These are phyloP conservation scores for Dactylellina sp. DNA, from an alignment of 2,329 filamentous ascomycete species.

Conservation along the genomic window DNA sequence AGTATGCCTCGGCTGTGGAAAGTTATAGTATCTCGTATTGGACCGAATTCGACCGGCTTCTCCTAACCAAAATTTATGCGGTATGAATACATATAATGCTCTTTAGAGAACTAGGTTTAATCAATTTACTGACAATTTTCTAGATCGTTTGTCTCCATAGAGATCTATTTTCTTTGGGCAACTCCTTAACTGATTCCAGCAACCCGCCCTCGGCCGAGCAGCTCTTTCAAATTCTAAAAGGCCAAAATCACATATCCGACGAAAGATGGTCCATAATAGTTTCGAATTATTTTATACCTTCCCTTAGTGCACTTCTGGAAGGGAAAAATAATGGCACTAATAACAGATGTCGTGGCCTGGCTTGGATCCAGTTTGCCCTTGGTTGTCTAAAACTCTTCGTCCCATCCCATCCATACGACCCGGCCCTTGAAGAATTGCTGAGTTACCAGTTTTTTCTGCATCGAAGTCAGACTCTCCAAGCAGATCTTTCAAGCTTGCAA, in stretches of 20 bases:
- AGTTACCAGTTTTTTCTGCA: conserved; percentile 31
- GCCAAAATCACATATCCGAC: conserved; percentile 17
- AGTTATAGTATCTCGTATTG: conserved; percentile 13
- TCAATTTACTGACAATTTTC: not conserved
- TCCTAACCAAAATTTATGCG: conserved; percentile 21
- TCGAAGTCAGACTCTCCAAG: conserved; percentile 27
- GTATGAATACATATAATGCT: not conserved
- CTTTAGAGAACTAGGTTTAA: not conserved
- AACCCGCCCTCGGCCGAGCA: conserved; percentile 6
- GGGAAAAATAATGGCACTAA: conserved; percentile 53
- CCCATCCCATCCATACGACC: conserved; percentile 87
- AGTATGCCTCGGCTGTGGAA: conserved; percentile 27
- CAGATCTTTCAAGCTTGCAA: conserved; percentile 32
- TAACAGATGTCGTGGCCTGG: conserved; percentile 67
- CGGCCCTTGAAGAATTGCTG: conserved; percentile 65
- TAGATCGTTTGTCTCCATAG: conserved; percentile 41
- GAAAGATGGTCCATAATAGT: conserved; percentile 38
- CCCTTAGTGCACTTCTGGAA: conserved; percentile 61
- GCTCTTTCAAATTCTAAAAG: conserved; percentile 6
- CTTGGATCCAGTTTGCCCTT: conserved; percentile 81
- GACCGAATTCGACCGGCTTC: conserved; percentile 27
- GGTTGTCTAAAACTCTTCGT: conserved; percentile 83
- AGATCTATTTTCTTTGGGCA: conserved; percentile 16
- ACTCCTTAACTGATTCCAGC: not conserved
- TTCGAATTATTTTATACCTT: conserved; percentile 63